Percentiles rank a stretch among this genome's conserved stretches.
Evolutionary conservation across 345 rosid genomes (phyloP).

Genomic region (Eucalyptus coolabah): DNA sequence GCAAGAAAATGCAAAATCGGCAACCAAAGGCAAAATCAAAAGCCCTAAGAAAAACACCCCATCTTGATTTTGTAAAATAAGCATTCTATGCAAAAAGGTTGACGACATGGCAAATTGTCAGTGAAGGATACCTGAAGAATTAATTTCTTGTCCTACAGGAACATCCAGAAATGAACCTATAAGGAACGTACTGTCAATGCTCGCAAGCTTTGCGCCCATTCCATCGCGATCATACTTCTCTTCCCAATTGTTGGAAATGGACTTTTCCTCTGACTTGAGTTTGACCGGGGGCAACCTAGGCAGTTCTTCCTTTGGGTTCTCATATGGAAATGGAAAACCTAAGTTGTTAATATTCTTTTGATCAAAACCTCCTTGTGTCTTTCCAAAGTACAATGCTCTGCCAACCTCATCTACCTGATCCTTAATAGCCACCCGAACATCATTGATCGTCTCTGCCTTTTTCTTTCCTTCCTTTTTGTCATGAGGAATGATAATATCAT

Average conservation of each 20-base stretch:
- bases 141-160: conserved; percentile 90
- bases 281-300: conserved; percentile 98
- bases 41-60: neutral
- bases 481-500: conserved; percentile 10
- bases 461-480: conserved; percentile 67
- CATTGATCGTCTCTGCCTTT: conserved; percentile 20
- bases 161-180: conserved; percentile 90
- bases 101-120: neutral
- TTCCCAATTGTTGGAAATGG: conserved; percentile 64
- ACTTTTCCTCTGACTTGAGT: conserved; percentile 86
- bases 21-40: neutral
- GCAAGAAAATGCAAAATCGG: neutral
- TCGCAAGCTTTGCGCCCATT: conserved; percentile 32
- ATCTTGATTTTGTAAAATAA: neutral
- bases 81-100: neutral
- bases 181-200: conserved; percentile 54
- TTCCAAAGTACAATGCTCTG: conserved; percentile 62
- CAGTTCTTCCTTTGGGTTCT: conserved; percentile 64
- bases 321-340: conserved; percentile 44
- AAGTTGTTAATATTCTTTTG: conserved; percentile 29
- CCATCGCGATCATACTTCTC: conserved; percentile 78
- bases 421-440: conserved; percentile 39
- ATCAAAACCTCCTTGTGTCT: conserved; percentile 39
- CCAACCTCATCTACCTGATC: conserved; percentile 93
- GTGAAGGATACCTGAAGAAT: conserved; percentile 68